Evolutionary conservation across 2,329 filamentous ascomycete species (phyloP).

Genomic region (Ophiocordyceps camponoti-rufipedis): DNA sequence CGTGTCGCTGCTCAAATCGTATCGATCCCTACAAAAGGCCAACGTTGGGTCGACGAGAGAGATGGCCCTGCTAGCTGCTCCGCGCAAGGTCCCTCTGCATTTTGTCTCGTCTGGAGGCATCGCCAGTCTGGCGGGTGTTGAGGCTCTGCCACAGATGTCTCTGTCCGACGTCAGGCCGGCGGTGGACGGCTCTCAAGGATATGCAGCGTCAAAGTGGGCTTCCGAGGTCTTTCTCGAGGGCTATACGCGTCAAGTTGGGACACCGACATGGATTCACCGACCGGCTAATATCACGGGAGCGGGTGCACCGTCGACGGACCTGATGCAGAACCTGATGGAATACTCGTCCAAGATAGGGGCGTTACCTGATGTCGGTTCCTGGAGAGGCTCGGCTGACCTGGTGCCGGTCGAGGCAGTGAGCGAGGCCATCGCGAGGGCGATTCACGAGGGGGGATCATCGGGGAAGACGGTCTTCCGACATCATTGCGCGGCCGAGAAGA

Average conservation of each 20-base stretch:
- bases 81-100: slow-evolving; percentile 10
- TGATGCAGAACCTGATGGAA: not conserved
- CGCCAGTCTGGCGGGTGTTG: not conserved
- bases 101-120: slow-evolving; percentile 11
- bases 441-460: not conserved
- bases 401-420: not conserved
- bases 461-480: not conserved
- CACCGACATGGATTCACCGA: not conserved
- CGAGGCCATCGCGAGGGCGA: not conserved
- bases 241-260: not conserved
- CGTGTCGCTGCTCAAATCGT: slow-evolving; percentile 17
- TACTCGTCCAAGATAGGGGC: not conserved
- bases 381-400: not conserved
- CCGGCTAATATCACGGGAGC: not conserved
- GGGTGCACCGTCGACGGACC: not conserved
- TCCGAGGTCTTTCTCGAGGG: slow-evolving; percentile 13
- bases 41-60: slow-evolving; percentile 18
- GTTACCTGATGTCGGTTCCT: not conserved
- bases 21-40: slow-evolving; percentile 11
- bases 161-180: slow-evolving; percentile 4
- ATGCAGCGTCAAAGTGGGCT: slow-evolving; percentile 15
- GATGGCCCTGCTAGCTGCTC: slow-evolving; percentile 12
- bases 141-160: slow-evolving; percentile 3
- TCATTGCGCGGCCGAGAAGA: not conserved
- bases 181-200: slow-evolving; percentile 12